phyloP scores from a whole-genome alignment of 2,329 filamentous ascomycete species.

The Scedosporium boydii region DNA sequence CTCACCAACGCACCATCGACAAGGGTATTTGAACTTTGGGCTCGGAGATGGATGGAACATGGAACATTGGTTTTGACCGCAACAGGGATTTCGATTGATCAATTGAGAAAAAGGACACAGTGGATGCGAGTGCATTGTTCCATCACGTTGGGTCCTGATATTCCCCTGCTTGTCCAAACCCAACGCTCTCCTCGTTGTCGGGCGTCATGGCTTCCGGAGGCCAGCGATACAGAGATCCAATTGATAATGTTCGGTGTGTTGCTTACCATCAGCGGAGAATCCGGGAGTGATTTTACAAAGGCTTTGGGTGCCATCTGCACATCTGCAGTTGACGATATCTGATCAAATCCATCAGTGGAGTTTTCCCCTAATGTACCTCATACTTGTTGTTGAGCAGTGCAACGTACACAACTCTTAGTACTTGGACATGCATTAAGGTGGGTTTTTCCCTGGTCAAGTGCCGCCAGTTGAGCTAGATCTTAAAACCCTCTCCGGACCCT shows the following conservation, averaged over 20 bases:
- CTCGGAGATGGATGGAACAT: background rate
- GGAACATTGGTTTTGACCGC: background rate
- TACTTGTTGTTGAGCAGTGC: too few species aligned
- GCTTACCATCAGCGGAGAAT: too few species aligned
- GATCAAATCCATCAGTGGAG: too few species aligned
- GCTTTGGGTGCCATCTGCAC: too few species aligned
- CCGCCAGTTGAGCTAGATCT: background rate
- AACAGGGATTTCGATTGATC: background rate
- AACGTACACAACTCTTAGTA: too few species aligned
- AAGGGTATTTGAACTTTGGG: too few species aligned
- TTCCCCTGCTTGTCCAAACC: background rate
- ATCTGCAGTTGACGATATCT: too few species aligned
- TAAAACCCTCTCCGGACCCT: background rate
- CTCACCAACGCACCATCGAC: background rate
- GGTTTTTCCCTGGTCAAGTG: too few species aligned
- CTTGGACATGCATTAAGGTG: too few species aligned
- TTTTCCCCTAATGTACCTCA: too few species aligned
- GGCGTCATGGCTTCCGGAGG: background rate
- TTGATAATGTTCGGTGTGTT: background rate
- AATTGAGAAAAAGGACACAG: constrained; percentile 1
- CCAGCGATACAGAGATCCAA: background rate
- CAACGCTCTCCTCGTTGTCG: background rate
- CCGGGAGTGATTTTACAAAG: too few species aligned
- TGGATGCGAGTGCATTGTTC: background rate
- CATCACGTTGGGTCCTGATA: background rate